Conservation (phyloP, 2,329 filamentous ascomycete genomes). For the Xylariaceae sp. region DNA sequence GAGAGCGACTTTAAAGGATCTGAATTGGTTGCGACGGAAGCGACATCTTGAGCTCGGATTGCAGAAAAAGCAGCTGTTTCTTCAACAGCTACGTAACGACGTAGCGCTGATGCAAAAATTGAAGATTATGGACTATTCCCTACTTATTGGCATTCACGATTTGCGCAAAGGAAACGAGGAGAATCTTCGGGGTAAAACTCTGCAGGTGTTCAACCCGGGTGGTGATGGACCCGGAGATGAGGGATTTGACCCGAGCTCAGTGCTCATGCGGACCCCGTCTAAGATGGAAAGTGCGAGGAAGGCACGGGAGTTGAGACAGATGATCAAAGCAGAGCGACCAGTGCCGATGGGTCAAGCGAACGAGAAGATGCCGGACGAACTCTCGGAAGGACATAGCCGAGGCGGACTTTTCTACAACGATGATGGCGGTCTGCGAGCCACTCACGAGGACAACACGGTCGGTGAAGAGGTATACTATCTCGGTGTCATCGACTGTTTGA, state of each 20-base stretch:
- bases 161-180: constrained; percentile 88
- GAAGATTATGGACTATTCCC: constrained; percentile 98
- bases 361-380: constrained; percentile 85
- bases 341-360: constrained; percentile 83
- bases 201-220: constrained; percentile 91
- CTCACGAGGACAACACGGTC: constrained; percentile 79
- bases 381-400: constrained; percentile 69
- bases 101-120: constrained; percentile 81
- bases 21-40: constrained; percentile 90
- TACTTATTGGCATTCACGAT: constrained; percentile 93
- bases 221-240: constrained; percentile 57
- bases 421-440: constrained; percentile 88
- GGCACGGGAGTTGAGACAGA: constrained; percentile 83
- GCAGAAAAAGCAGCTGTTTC: constrained; percentile 80
- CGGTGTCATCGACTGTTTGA: constrained; percentile 96
- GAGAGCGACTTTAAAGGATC: constrained; percentile 87
- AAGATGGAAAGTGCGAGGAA: constrained; percentile 90
- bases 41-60: constrained; percentile 84
- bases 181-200: constrained; percentile 81
- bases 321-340: constrained; percentile 88
- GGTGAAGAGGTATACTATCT: constrained; percentile 96
- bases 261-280: constrained; percentile 84
- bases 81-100: constrained; percentile 84
- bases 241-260: constrained; percentile 53
- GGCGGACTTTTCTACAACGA: constrained; percentile 84